A percentile compares a stretch with the other conserved stretches of the same genome.
These are phyloP conservation scores for Phytopythium kandeliae DNA, from an alignment of 352 stramenopile genomes.

Conservation along the genomic window DNA sequence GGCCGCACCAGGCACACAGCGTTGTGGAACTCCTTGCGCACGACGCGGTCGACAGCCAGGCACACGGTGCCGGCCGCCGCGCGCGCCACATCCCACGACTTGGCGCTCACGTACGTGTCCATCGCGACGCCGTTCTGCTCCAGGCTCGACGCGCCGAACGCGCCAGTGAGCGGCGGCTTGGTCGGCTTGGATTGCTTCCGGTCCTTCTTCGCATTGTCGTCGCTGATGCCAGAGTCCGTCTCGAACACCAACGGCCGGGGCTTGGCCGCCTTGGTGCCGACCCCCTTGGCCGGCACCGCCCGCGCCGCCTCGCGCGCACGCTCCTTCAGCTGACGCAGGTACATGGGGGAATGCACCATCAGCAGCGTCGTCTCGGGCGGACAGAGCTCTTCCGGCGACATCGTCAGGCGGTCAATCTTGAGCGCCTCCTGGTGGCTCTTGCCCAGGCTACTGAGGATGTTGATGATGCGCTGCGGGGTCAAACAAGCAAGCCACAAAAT, in stretches of 20 bases:
- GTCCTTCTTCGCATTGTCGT: slow-evolving; percentile 27
- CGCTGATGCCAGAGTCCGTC: slow-evolving; percentile 57
- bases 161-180: slow-evolving; percentile 43
- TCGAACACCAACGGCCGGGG: slow-evolving; percentile 69
- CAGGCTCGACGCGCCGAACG: slow-evolving; percentile 63
- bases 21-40: slow-evolving; percentile 74
- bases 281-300: slow-evolving; percentile 24
- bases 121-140: slow-evolving; percentile 61
- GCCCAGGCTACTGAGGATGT: slow-evolving; percentile 51
- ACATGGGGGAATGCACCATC: slow-evolving; percentile 80
- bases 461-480: slow-evolving; percentile 54
- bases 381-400: slow-evolving; percentile 67
- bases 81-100: slow-evolving; percentile 80
- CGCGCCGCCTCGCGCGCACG: slow-evolving; percentile 49
- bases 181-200: slow-evolving; percentile 28
- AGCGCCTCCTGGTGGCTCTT: slow-evolving; percentile 63
- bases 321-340: slow-evolving; percentile 70
- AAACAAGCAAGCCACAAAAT: too few species aligned
- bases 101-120: slow-evolving; percentile 84
- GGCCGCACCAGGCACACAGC: slow-evolving; percentile 87
- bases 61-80: slow-evolving; percentile 77
- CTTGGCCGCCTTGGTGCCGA: slow-evolving; percentile 19
- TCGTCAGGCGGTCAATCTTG: slow-evolving; percentile 60
- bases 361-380: slow-evolving; percentile 69
- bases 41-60: slow-evolving; percentile 72